These are phyloP conservation scores for Jaapia argillacea DNA, from an alignment of 768 basidiomycete species.

Conservation along the genomic window DNA sequence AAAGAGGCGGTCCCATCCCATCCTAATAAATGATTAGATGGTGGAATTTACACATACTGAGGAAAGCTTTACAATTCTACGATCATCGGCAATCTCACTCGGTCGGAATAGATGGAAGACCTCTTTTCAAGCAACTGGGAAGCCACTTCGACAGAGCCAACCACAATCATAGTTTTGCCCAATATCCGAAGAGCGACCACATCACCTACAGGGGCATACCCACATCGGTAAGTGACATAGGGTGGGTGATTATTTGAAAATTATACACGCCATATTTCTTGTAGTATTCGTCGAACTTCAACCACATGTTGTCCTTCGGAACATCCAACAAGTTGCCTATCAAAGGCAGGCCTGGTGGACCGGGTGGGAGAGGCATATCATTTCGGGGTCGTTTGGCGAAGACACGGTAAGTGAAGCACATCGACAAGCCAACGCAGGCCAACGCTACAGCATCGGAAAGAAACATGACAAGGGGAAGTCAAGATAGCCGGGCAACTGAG, in stretches of 20 bases:
- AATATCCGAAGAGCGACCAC: background rate
- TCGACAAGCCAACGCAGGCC: no score
- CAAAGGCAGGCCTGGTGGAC: background rate
- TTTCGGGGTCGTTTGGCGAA: background rate
- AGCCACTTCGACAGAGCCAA: background rate
- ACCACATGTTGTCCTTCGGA: constrained; percentile 9
- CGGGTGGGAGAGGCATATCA: background rate
- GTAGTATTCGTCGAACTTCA: constrained; percentile 6
- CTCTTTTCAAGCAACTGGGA: background rate
- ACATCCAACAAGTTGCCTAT: constrained; percentile 7
- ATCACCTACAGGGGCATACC: background rate
- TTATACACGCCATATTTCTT: constrained; percentile 5
- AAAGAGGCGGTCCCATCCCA: background rate
- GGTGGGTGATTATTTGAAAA: no score
- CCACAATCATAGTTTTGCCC: background rate
- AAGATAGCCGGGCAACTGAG: no score
- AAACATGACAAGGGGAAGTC: no score
- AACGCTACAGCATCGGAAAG: no score
- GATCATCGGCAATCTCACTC: constrained; percentile 5
- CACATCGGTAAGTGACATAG: background rate
- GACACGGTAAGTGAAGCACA: no score
- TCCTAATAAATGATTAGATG: no score
- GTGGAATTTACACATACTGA: no score
- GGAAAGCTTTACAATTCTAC: background rate
- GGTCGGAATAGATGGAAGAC: background rate